Evolutionary conservation across 192 early-diverging fungal genomes (phyloP).

Genomic region (Coemansia biformis): DNA sequence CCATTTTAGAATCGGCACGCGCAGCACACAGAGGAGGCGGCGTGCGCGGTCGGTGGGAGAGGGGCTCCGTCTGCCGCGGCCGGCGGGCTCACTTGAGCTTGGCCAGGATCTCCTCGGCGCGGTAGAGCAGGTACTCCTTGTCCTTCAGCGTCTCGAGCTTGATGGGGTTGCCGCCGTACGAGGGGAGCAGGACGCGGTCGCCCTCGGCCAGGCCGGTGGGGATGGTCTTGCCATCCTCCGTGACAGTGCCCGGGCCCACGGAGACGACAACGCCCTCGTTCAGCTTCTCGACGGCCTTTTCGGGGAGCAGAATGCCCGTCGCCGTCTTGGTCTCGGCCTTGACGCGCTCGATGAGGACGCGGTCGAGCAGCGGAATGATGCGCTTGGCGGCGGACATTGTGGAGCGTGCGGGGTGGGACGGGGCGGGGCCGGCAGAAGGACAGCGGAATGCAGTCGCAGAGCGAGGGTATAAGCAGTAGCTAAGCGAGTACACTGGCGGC

Average conservation of each 20-base stretch:
- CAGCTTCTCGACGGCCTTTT: slow-evolving; percentile 95
- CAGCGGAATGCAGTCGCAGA: background rate
- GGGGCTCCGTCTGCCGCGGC: too few relatives aligned
- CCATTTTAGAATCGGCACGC: too few relatives aligned
- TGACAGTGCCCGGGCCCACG: slow-evolving; percentile 83
- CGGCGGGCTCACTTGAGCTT: slow-evolving; percentile 72
- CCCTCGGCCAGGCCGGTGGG: slow-evolving; percentile 80
- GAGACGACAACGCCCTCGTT: slow-evolving; percentile 96
- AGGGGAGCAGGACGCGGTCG: slow-evolving; percentile 92
- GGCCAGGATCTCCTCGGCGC: slow-evolving; percentile 90
- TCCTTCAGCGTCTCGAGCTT: slow-evolving; percentile 68
- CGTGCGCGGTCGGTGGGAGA: too few relatives aligned
- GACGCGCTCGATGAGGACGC: slow-evolving; percentile 94
- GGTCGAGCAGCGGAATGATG: slow-evolving; percentile 96
- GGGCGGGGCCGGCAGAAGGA: background rate
- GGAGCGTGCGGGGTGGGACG: background rate
- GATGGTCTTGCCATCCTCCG: slow-evolving; percentile 78
- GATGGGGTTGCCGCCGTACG: slow-evolving; percentile 90
- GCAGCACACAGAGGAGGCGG: too few relatives aligned
- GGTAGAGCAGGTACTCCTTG: slow-evolving; percentile 89
- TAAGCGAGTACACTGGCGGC: too few relatives aligned
- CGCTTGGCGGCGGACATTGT: slow-evolving; percentile 57
- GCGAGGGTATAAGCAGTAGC: too few relatives aligned
- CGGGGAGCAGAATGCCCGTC: slow-evolving; percentile 92
- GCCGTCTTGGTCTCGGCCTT: slow-evolving; percentile 90